Base-by-base conservation (phyloP, 2,329 filamentous ascomycete genomes). In the Tolypocladium capitatum region DNA sequence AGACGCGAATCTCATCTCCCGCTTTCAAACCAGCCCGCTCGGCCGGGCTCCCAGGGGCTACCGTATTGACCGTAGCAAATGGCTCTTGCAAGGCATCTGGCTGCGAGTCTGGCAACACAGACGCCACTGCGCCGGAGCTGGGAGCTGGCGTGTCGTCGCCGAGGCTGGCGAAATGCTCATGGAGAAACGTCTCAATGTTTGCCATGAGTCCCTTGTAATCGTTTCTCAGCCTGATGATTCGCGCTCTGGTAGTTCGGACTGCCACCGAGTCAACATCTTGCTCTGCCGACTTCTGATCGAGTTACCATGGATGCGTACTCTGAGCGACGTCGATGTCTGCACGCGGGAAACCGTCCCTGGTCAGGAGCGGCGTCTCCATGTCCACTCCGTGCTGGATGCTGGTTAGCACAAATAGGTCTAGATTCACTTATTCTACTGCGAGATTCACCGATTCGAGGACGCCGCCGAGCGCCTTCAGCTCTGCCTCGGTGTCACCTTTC, bases 291-390 rank as follows among this genome's bases (percentile, higher is more conserved):
- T 16, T 21, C n/a, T 24, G 14, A 36, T 11, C 13, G 31, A 38
- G 13, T 14, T 7, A 13, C 28, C 33, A 10, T 46, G 46, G 30
- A 16, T 32, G 48, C 73, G 55, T 80, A 92, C 88, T 92, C 68
- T 96, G 91, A 27, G 92, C 84, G 52, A 98, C 85, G 64, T 98
- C 92, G 53, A 98, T 83, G 66, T 98, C 92, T 58, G 86, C 83
- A 61, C 92, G 80, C 31, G 92, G 92, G 63, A 87, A 98, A 43
- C 92, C 92, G 67, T 97, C 92, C 51, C 81, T 78, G 14, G 91
- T 96, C 24, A 88, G 80, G 35, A 98, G 78, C 49, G 80, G 75
- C 8, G 92, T 96, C 58, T 84, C 83, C 92, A 98, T 98, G 58
- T 85, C 83, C 46, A 95, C 91, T 41, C 84, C 82, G 71, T 97